phyloP scores from a whole-genome alignment of 768 basidiomycete species.

The Podaxis carcinomalis region DNA sequence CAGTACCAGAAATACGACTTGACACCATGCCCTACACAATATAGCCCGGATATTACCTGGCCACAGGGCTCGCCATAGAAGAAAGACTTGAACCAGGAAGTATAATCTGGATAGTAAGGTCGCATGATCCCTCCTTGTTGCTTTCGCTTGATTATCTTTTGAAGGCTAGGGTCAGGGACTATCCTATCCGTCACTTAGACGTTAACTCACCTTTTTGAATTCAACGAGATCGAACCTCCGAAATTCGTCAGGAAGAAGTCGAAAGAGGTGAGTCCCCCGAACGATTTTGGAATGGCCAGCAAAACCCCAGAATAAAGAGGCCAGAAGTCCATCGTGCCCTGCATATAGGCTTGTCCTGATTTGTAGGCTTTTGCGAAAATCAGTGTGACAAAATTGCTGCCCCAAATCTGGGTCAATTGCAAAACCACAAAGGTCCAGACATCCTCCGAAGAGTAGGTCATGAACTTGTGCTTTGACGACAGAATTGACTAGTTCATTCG shows the following conservation, averaged over 20 bases:
- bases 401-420: background rate
- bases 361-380: background rate
- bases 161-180: background rate
- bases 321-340: background rate
- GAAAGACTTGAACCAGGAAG: background rate
- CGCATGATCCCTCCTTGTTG: background rate
- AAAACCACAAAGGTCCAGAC: background rate
- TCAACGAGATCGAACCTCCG: background rate
- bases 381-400: background rate
- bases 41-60: background rate
- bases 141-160: background rate
- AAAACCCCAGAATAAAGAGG: background rate
- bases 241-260: background rate
- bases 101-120: background rate
- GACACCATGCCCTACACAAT: background rate
- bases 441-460: background rate
- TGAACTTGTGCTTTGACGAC: background rate
- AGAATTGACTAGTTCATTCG: background rate
- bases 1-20: background rate
- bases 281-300: background rate
- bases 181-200: background rate
- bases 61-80: background rate
- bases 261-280: background rate
- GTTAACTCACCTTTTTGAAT: background rate
- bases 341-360: background rate